Conservation (phyloP, 768 basidiomycete species). For the Hericium rajendrae region DNA sequence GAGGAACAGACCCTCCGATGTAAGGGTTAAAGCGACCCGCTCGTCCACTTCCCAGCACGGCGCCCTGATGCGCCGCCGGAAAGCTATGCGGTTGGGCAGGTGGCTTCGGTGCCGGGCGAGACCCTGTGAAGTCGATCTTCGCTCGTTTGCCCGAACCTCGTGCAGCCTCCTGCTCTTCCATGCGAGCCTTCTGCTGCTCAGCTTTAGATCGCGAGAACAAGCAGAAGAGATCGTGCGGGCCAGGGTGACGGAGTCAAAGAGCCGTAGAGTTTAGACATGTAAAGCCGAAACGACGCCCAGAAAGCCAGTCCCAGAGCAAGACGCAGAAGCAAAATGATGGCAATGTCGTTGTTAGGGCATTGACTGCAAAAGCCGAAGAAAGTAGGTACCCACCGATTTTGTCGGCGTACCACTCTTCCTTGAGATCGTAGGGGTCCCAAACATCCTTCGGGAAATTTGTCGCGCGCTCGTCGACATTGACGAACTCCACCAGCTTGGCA, state of each 20-base stretch:
- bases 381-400: conserved; percentile 54
- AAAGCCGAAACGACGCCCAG: background rate
- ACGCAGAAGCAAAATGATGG: background rate
- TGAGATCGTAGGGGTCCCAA: conserved; percentile 64
- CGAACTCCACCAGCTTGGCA: conserved; percentile 88
- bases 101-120: background rate
- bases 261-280: background rate
- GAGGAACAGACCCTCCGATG: background rate
- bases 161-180: conserved; percentile 29
- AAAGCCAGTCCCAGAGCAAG: background rate
- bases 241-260: background rate
- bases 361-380: background rate
- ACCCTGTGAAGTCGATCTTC: conserved; percentile 33
- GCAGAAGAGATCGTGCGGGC: background rate
- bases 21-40: conserved; percentile 5
- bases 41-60: background rate
- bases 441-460: conserved; percentile 67
- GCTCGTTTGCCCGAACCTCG: conserved; percentile 27
- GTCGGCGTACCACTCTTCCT: conserved; percentile 65
- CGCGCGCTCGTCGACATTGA: conserved; percentile 82
- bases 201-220: conserved; percentile 17
- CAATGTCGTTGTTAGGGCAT: background rate
- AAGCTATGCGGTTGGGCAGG: background rate
- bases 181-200: conserved; percentile 30
- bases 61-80: conserved; percentile 4